Percentiles rank a stretch among this genome's conserved stretches.
Conservation (phyloP, 305 asterid genomes). For the Euphrasia arctica region DNA sequence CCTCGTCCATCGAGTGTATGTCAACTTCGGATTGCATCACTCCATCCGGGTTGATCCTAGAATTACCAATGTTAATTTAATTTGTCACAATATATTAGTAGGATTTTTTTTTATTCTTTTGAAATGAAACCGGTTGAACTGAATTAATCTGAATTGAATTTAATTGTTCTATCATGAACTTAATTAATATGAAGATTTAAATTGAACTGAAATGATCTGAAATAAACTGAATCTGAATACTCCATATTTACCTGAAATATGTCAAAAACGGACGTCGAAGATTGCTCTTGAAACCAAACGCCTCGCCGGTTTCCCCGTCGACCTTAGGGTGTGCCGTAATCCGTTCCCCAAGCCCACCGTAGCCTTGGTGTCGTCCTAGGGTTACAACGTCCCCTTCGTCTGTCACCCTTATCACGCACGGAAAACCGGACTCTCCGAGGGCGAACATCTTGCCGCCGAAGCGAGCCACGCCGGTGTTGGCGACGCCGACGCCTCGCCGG, state of each 20-base stretch:
- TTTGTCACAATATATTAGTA: no score
- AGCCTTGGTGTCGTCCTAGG: background rate
- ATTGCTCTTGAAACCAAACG: constrained; percentile 10
- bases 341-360: background rate
- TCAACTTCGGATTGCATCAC: background rate
- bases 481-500: constrained; percentile 38
- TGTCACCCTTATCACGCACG: background rate
- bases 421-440: constrained; percentile 41
- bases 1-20: background rate
- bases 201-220: no score
- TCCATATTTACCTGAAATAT: background rate
- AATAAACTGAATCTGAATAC: no score
- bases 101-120: no score
- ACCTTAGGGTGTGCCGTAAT: constrained; percentile 24
- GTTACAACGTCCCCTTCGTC: background rate
- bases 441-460: constrained; percentile 46
- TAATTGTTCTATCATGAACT: no score
- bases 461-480: constrained; percentile 47
- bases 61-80: background rate
- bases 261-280: background rate
- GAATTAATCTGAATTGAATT: no score
- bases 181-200: no score
- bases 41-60: constrained; percentile 3
- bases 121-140: no score
- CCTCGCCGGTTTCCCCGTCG: constrained; percentile 12